Percentiles rank a stretch among this genome's conserved stretches.
phyloP scores from a whole-genome alignment of 202 grass and related monocot species.

The Hordeum pubiflorum region DNA sequence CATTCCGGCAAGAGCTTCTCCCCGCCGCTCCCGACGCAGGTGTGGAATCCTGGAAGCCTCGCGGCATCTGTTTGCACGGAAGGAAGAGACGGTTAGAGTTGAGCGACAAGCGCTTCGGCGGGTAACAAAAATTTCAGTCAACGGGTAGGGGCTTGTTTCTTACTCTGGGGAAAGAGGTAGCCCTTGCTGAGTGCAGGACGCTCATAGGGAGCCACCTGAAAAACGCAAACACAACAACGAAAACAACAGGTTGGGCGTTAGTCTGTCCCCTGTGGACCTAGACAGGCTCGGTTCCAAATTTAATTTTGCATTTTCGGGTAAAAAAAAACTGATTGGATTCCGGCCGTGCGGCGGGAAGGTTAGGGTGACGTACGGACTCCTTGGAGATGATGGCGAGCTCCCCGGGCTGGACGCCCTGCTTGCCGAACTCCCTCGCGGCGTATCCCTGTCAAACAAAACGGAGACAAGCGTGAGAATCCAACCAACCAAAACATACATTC shows the following conservation, averaged over 20 bases:
- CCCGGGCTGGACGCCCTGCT: conserved; percentile 67
- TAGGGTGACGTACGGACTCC: conserved; percentile 48
- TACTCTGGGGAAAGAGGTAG: conserved; percentile 89
- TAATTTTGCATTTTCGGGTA: no score
- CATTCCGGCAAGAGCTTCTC: conserved; percentile 82
- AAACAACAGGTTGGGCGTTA: no score
- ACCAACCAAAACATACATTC: neutral
- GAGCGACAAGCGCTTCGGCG: neutral
- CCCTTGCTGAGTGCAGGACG: conserved; percentile 95
- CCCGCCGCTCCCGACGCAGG: conserved; percentile 66
- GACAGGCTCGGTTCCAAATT: neutral
- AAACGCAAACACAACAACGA: neutral
- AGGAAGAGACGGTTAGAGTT: neutral
- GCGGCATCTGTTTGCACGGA: conserved; percentile 52
- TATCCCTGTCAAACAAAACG: conserved; percentile 48
- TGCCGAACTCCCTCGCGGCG: conserved; percentile 76
- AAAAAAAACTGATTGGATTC: no score
- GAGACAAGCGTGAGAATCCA: neutral
- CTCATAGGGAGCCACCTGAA: conserved; percentile 91
- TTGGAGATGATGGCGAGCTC: conserved; percentile 94
- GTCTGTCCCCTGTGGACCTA: no score
- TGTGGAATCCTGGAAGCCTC: conserved; percentile 80
- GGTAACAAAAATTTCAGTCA: neutral
- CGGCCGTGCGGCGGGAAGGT: neutral
- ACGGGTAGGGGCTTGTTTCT: neutral